These are phyloP conservation scores for Oldenlandia corymbosa DNA, from an alignment of 257 asterid species.

Conservation along the genomic window DNA sequence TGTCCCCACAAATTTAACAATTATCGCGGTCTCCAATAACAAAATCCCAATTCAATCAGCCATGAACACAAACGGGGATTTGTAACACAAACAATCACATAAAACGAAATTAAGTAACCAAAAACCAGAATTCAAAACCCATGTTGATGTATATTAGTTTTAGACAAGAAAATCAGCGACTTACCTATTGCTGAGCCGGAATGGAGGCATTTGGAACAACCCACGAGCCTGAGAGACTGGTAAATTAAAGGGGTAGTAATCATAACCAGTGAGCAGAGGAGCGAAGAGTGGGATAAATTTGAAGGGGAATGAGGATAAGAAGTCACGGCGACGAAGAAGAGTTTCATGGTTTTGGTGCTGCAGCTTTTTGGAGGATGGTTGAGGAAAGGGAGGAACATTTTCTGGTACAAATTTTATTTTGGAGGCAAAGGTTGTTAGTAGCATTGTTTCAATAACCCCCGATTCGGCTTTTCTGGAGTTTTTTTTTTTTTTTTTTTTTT, in stretches of 20 bases:
- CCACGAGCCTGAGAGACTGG: slow-evolving; percentile 77
- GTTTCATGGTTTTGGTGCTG: slow-evolving; percentile 10
- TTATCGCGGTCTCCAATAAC: too few species aligned
- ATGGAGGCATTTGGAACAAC: slow-evolving; percentile 91
- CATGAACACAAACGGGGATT: too few species aligned
- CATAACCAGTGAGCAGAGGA: slow-evolving; percentile 27
- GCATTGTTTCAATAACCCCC: slow-evolving; percentile 15
- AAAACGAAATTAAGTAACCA: too few species aligned
- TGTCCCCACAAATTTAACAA: too few species aligned
- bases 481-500: too few species aligned
- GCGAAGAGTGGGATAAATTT: slow-evolving; percentile 39
- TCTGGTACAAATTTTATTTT: slow-evolving; percentile 11
- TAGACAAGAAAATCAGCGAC: too few species aligned
- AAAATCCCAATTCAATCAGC: too few species aligned
- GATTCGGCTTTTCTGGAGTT: too few species aligned
- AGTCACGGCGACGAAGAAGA: slow-evolving; percentile 52
- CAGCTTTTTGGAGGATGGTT: background rate
- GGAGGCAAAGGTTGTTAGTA: slow-evolving; percentile 21
- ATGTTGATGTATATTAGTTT: too few species aligned
- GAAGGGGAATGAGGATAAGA: slow-evolving; percentile 46
- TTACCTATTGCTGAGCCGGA: slow-evolving; percentile 75
- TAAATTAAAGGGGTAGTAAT: slow-evolving; percentile 23
- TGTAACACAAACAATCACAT: too few species aligned
- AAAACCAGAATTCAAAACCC: too few species aligned
- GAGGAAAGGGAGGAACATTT: slow-evolving; percentile 7